A percentile compares a stretch with the other conserved stretches of the same genome.
Evolutionary conservation across 495 filamentous ascomycete species (phyloP).

Genomic region (Letharia lupina): DNA sequence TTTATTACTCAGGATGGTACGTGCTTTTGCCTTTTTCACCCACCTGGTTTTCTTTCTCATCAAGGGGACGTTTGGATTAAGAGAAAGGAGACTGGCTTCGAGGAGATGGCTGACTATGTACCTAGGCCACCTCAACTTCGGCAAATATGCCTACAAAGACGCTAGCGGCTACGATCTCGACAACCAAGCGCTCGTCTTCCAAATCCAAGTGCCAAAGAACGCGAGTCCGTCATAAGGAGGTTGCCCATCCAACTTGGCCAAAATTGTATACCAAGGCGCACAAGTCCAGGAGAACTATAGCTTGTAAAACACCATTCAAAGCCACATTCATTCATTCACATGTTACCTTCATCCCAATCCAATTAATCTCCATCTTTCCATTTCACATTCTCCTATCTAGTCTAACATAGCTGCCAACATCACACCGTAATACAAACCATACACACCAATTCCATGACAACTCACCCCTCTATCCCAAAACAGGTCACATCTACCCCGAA

Average conservation of each 20-base stretch:
- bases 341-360: background rate
- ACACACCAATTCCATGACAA: no score
- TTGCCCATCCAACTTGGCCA: background rate
- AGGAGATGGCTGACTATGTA: slow-evolving; percentile 11
- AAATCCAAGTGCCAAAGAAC: slow-evolving; percentile 47
- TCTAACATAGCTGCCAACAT: no score
- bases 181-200: slow-evolving; percentile 66
- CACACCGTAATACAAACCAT: no score
- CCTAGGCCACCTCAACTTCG: slow-evolving; percentile 54
- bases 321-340: background rate
- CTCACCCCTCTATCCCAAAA: no score
- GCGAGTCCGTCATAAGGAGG: slow-evolving; percentile 3
- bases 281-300: background rate
- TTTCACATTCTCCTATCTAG: no score
- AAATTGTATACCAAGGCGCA: background rate
- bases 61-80: background rate
- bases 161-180: slow-evolving; percentile 54
- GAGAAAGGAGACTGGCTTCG: background rate
- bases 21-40: slow-evolving; percentile 18
- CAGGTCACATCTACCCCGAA: no score
- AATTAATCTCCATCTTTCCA: background rate
- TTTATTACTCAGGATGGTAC: slow-evolving; percentile 71
- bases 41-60: no score
- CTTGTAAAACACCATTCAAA: background rate
- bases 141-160: slow-evolving; percentile 53